Conservation (phyloP, 768 basidiomycete genomes). For the Botryobasidium botryosum region DNA sequence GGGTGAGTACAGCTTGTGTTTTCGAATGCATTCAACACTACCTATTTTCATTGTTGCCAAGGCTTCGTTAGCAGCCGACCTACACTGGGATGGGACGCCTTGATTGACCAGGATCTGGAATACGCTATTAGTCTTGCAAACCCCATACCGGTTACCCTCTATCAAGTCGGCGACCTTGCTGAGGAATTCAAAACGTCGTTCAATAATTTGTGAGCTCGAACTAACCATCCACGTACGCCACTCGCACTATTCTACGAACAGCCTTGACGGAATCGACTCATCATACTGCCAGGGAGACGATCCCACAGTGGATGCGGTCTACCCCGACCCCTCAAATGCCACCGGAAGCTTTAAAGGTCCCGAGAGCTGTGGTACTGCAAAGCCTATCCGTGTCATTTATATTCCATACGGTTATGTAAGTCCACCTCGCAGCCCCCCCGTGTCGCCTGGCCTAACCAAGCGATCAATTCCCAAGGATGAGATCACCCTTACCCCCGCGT, state of each 20-base stretch:
- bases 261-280: conserved; percentile 22
- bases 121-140: conserved; percentile 19
- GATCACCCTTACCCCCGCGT: conserved; percentile 11
- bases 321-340: conserved; percentile 9
- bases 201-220: no score
- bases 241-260: no score
- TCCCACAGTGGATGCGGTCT: conserved; percentile 10
- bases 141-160: conserved; percentile 19
- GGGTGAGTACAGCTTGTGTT: conserved; percentile 23
- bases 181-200: conserved; percentile 14
- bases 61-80: not conserved
- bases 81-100: conserved; percentile 36
- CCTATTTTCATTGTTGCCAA: no score
- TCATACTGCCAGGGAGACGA: conserved; percentile 26
- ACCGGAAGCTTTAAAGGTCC: conserved; percentile 1
- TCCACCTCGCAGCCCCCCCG: no score
- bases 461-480: no score
- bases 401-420: conserved; percentile 14
- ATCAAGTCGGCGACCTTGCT: conserved; percentile 18
- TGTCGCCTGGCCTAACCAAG: no score
- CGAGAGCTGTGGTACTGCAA: conserved; percentile 12
- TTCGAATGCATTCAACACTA: conserved; percentile 2
- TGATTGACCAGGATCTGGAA: conserved; percentile 49
- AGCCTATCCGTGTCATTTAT: conserved; percentile 14
- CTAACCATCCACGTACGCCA: no score